phyloP scores from a whole-genome alignment of 2,329 filamentous ascomycete species.

The Cucurbitaria berberidis region DNA sequence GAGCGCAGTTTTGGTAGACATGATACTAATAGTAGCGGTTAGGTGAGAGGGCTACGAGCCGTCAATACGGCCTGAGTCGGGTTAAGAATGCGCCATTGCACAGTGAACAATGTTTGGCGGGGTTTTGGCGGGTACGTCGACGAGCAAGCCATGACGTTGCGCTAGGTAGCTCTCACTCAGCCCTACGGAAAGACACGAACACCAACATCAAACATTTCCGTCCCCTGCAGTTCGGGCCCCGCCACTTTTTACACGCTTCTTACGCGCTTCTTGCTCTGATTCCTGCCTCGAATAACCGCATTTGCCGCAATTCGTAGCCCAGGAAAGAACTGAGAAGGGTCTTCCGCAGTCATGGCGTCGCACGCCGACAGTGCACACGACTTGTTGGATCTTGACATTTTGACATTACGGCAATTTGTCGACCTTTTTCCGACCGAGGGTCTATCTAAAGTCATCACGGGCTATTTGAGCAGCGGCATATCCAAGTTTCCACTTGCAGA shows the following conservation, averaged over 20 bases:
- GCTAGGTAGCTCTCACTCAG: conserved; percentile 31
- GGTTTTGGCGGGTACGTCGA: conserved; percentile 16
- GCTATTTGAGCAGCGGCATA: conserved; percentile 80
- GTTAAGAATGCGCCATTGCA: conserved; percentile 32
- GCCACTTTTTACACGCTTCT: conserved; percentile 2
- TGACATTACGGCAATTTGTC: conserved; percentile 80
- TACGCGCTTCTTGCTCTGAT: neutral
- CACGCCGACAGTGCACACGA: conserved; percentile 46
- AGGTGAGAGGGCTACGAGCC: neutral
- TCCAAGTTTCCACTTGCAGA: conserved; percentile 75
- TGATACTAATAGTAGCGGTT: conserved; percentile 10
- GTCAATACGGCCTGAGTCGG: conserved; percentile 15
- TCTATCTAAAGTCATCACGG: conserved; percentile 79
- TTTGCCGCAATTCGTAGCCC: conserved; percentile 4
- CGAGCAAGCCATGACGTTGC: conserved; percentile 32
- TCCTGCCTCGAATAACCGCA: too few relatives aligned
- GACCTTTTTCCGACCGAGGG: conserved; percentile 84
- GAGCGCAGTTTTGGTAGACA: conserved; percentile 70
- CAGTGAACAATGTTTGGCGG: conserved; percentile 12
- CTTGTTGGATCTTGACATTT: conserved; percentile 72
- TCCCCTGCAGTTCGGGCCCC: neutral
- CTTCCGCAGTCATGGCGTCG: conserved; percentile 37
- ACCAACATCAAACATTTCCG: conserved; percentile 23
- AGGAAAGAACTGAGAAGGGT: conserved; percentile 4
- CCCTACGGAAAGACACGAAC: conserved; percentile 36